Evolutionary conservation across 805 yeast species (phyloP), one percentile per base, ranked within the genome.

Genomic region (Isabelozyma pseudorhagii): DNA sequence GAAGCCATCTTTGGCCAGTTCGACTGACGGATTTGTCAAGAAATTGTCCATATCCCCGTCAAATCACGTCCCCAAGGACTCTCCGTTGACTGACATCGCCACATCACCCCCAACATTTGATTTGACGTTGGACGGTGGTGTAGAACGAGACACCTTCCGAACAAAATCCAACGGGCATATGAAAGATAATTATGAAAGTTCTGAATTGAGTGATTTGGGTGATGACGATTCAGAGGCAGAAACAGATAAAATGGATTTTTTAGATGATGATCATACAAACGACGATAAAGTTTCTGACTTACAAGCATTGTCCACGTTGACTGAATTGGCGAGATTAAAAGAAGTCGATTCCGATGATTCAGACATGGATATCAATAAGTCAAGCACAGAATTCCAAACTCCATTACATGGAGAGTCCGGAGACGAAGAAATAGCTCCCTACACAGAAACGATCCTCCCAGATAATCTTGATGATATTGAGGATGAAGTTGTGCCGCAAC

Each of bases 141-240:
- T 10, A 31, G 36, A 31, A 31, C 6, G 11, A 27, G 11, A 17
- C 45, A 18, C 18, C n/a, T n/a, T 38, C 29, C 21, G 40, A 15
- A n/a, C 27, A 1, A 41, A 43, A 38, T 13, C 38, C 8, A 25
- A 15, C 34, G 36, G 29, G n/a, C 18, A n/a, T 8, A 38, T 15
- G 18, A 9, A 42, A 29, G 69, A 60, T 50, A 61, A 54, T 46
- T 68, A 66, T 56, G 77, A 72, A 40, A 71, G 76, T 58, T 69
- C 75, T 8, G 79, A 74, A 50, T 62, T 74, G 42, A 72, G 77
- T 40, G 87, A 82, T 49, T 65, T 82, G 53, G 83, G 80, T 44
- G 86, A 81, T 47, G 74, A 81, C 50, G 83, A 77, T 48, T 85
- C 94, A 13, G 97, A 91, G 67, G 96, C 94, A 14, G 97, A 91